A percentile compares a stretch with the other conserved stretches of the same genome.
Conservation (phyloP, 768 basidiomycete species). For the Tephrocybe sp. region DNA sequence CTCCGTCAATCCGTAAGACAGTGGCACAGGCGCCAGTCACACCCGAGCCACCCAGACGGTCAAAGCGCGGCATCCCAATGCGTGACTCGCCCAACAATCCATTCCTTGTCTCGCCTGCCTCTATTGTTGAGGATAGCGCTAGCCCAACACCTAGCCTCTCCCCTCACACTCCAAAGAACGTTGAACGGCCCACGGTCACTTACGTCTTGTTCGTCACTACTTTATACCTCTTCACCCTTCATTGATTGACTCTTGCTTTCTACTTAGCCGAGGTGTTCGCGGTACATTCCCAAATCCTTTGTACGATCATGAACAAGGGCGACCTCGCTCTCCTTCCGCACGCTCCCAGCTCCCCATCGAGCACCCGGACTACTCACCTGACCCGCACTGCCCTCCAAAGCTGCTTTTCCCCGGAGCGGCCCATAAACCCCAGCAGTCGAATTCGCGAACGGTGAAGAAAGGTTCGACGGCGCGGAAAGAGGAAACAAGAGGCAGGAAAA, state of each 20-base stretch:
- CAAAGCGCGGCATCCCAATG: constrained; percentile 22
- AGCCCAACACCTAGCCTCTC: constrained; percentile 29
- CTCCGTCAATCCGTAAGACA: constrained; percentile 55
- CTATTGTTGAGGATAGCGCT: constrained; percentile 30
- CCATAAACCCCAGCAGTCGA: constrained; percentile 15
- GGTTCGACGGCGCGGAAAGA: constrained; percentile 3
- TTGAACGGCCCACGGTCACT: constrained; percentile 62
- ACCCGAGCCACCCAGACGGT: constrained; percentile 27
- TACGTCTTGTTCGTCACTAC: constrained; percentile 65
- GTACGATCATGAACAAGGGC: constrained; percentile 42
- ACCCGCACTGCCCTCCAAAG: constrained; percentile 51
- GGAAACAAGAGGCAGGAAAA: constrained; percentile 10
- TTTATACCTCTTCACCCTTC: neutral
- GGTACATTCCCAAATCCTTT: constrained; percentile 62
- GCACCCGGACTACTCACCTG: constrained; percentile 65
- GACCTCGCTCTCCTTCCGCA: constrained; percentile 41
- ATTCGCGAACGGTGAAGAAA: constrained; percentile 4
- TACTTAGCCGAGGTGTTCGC: constrained; percentile 62
- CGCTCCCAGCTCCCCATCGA: constrained; percentile 54
- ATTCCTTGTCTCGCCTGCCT: constrained; percentile 46
- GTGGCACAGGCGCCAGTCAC: constrained; percentile 35
- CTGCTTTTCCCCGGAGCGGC: constrained; percentile 47
- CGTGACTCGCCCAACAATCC: constrained; percentile 74
- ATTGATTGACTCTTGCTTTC: constrained; percentile 2
- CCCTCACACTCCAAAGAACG: constrained; percentile 31